Evolutionary conservation across 2,329 filamentous ascomycete genomes (phyloP).

Genomic region (Lithohypha guttulata): DNA sequence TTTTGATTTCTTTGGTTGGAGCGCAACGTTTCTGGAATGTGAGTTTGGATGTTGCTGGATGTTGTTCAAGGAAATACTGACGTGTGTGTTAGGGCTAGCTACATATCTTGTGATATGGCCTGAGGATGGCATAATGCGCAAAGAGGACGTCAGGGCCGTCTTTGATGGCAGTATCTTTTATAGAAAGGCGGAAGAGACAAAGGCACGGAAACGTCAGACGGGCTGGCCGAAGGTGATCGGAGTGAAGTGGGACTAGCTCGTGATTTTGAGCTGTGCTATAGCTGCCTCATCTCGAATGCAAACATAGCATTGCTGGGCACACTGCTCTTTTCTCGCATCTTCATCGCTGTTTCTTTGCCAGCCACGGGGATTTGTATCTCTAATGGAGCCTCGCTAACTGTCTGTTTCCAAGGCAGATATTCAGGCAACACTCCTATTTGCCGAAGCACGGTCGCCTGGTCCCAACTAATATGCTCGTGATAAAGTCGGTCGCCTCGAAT

Average conservation of each 20-base stretch:
- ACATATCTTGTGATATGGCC: constrained; percentile 46
- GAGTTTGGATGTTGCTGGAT: too few species aligned
- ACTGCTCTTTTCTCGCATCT: constrained; percentile 41
- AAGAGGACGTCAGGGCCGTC: constrained; percentile 46
- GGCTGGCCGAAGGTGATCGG: too few species aligned
- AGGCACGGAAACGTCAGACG: too few species aligned
- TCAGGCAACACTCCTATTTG: constrained; percentile 55
- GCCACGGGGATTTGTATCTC: constrained; percentile 54
- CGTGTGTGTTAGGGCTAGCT: constrained; percentile 33
- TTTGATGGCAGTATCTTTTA: constrained; percentile 46
- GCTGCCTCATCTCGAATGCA: constrained; percentile 25
- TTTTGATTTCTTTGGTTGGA: constrained; percentile 35
- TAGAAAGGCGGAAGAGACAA: constrained; percentile 13
- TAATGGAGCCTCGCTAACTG: constrained; percentile 36
- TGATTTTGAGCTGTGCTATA: not conserved
- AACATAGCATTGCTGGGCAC: constrained; percentile 50
- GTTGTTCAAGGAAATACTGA: too few species aligned
- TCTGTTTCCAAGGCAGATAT: constrained; percentile 53
- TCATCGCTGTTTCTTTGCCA: constrained; percentile 43
- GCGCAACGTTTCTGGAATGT: constrained; percentile 26
- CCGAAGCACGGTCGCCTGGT: constrained; percentile 51
- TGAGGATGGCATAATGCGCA: constrained; percentile 44
- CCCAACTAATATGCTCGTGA: constrained; percentile 63
- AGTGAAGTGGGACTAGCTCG: too few species aligned
- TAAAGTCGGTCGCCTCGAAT: constrained; percentile 57